These are phyloP conservation scores for Magnolia changhungtana DNA, from an alignment of 164 flowering plant species.

Conservation along the genomic window DNA sequence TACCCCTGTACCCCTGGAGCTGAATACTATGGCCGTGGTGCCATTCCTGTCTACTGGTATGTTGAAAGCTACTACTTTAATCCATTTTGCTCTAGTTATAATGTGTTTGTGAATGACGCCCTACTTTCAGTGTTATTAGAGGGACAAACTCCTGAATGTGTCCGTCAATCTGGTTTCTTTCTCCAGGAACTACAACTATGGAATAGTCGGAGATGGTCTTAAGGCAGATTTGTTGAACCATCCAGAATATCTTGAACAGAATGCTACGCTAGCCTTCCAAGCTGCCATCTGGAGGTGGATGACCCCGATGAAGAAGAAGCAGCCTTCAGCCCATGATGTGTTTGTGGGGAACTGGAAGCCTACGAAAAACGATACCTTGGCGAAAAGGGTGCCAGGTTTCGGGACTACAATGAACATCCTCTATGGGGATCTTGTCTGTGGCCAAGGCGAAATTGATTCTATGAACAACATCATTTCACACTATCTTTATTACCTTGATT, in stretches of 20 bases:
- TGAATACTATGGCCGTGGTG: constrained; percentile 91
- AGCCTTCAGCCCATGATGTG: constrained; percentile 74
- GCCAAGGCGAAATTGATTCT: constrained; percentile 61
- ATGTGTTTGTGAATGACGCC: not conserved
- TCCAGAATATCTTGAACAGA: constrained; percentile 84
- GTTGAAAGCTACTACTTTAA: not conserved
- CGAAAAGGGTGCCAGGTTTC: constrained; percentile 70
- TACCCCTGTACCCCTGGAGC: constrained; percentile 92
- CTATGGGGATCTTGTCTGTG: constrained; percentile 64
- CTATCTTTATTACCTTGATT: constrained; percentile 69
- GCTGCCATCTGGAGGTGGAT: constrained; percentile 81
- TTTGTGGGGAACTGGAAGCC: constrained; percentile 90
- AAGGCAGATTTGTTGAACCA: constrained; percentile 64
- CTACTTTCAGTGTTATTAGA: not conserved
- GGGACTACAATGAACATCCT: constrained; percentile 88
- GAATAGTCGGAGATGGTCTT: constrained; percentile 53
- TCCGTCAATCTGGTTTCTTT: not conserved
- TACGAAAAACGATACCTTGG: constrained; percentile 75
- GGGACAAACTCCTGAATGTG: not conserved
- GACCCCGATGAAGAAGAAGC: constrained; percentile 60
- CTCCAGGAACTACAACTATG: constrained; percentile 80
- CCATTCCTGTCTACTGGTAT: constrained; percentile 87
- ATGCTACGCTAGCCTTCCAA: constrained; percentile 83
- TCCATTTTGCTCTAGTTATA: not conserved
- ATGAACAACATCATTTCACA: constrained; percentile 80